Evolutionary conservation across 805 yeast species (phyloP), one percentile per base, ranked within the genome.

Genomic region (Wickerhamiella brachini): DNA sequence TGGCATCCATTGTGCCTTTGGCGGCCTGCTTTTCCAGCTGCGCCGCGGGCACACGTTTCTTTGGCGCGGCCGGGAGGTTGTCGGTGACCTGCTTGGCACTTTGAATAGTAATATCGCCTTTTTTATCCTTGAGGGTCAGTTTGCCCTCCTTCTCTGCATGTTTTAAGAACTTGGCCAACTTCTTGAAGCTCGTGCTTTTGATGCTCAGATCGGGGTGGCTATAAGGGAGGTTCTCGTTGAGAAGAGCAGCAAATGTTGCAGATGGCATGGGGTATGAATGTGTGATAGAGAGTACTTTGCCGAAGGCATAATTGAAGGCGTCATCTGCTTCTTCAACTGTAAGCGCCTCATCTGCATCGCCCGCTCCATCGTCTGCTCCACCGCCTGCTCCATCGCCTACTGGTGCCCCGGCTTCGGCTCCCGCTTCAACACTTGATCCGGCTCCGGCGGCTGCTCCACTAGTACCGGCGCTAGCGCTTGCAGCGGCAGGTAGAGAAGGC

Each of bases 181-280:
- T 90, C 65, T 85, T 88, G 95, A 95, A 90, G 2, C 88, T 77
- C 0, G 95, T 80, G 61, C 79, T 83, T 65, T 88, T 89, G 50
- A 83, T 74, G 23, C 48, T 52, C 22, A 67, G 57, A 9, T 56
- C 57, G 0, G 76, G 72, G 49, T 63, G 62, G 38, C 55, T 55
- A 45, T 56, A 59, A 1, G 95, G 94, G n/a, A 90, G 65, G 65
- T 87, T 85, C 48, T 80, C 80, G 44, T 73, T 76, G 0, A 93
- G 76, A 73, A 89, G 80, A 5, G 58, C 51, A 7, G 62, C 61
- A 64, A 90, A 83, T 21, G 73, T 75, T 0, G 97, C 85, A 2
- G 94, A 73, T 1, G 77, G 68, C 26, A 85, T 72, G 5, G 97
- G 97, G 3, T 79, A 61, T 22, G 54, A 43, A 31, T 60, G 61